phyloP scores from a whole-genome alignment of 805 yeast species.

The Pichia rugopelliculosa region DNA sequence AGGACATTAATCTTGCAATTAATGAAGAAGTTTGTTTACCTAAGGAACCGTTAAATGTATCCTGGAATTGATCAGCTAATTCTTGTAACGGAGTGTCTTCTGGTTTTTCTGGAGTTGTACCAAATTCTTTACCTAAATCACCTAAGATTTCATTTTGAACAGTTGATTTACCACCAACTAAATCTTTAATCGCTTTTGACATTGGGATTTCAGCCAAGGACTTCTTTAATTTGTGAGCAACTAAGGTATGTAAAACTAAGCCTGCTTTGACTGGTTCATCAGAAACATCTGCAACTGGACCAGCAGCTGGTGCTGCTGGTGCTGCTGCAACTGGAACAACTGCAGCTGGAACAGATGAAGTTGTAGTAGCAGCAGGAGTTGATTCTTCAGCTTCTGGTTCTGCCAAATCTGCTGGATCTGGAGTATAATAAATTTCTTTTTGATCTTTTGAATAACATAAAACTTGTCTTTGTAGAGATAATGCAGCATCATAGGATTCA shows the following conservation, averaged over 20 bases:
- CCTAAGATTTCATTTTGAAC: slow-evolving; percentile 98
- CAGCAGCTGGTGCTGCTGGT: slow-evolving; percentile 64
- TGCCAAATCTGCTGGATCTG: slow-evolving; percentile 57
- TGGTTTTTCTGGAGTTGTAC: slow-evolving; percentile 97
- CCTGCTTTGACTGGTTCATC: slow-evolving; percentile 88
- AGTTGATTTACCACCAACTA: slow-evolving; percentile 98
- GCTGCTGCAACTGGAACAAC: slow-evolving; percentile 55
- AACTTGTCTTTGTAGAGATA: slow-evolving; percentile 88
- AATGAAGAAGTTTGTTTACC: slow-evolving; percentile 92
- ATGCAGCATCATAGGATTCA: slow-evolving; percentile 96
- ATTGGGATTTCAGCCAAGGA: slow-evolving; percentile 77
- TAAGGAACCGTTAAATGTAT: slow-evolving; percentile 74
- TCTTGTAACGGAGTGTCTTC: slow-evolving; percentile 96
- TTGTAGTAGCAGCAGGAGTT: slow-evolving; percentile 31
- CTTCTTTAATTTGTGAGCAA: slow-evolving; percentile 94
- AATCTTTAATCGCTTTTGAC: slow-evolving; percentile 90
- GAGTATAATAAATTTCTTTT: slow-evolving; percentile 92
- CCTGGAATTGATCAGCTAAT: slow-evolving; percentile 93
- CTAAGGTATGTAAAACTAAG: slow-evolving; percentile 76
- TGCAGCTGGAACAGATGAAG: slow-evolving; percentile 49
- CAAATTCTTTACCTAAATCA: slow-evolving; percentile 97
- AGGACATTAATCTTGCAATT: slow-evolving; percentile 83
- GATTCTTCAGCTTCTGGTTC: slow-evolving; percentile 27
- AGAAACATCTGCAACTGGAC: slow-evolving; percentile 75
- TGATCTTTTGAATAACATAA: slow-evolving; percentile 93